Base-by-base conservation (phyloP, 2,329 filamentous ascomycete species). In the Fusarium metavorans region DNA sequence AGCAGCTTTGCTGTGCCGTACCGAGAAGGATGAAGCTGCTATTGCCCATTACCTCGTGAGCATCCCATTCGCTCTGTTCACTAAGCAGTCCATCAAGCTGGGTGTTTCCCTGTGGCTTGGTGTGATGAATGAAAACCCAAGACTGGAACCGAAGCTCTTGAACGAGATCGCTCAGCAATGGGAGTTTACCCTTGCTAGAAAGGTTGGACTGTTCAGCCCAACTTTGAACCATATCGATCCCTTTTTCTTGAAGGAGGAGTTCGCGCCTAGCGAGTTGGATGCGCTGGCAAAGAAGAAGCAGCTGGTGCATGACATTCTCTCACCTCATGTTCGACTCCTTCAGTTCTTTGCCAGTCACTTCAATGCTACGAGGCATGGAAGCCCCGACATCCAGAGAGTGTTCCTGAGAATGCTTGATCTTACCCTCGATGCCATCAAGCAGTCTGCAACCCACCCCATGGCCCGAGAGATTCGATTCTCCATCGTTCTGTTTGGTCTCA, bases 41-140 rank as follows among this genome's bases (percentile, higher is more conserved):
- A 92, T 98, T 66, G 91, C 95, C 14, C 94, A 96, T 79, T 93
- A 97, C 79, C 88, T 99, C 18, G 96, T 99, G 72, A 92, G 91
- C 76, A 97, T 99, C 70, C 97, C 97, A 0, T 99, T 99, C 82
- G 90, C 91, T 45, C 90, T 98, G 56, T 98, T 99, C 81, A 97
- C 93, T 6, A 98, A 97, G 81, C 94, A 97, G 79, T 97, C 95
- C 2, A 97, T 99, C 81, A 97, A 98, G 81, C 90, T 98, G 60
- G 97, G 97, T 7, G 93, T 98, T 39, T 98, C 97, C 5, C 86
- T 99, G 8, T 99, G 97, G 97, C 91, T 98, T 70, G 97, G 97
- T 30, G 94, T 98, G 16, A 97, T 98, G 79, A 97, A 98, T 78
- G 97, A 99, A 82, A 98, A 98, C 79, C 94, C 95, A 4, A 90